These are phyloP conservation scores for Suillus cothurnatus DNA, from an alignment of 768 basidiomycete species.

Conservation along the genomic window DNA sequence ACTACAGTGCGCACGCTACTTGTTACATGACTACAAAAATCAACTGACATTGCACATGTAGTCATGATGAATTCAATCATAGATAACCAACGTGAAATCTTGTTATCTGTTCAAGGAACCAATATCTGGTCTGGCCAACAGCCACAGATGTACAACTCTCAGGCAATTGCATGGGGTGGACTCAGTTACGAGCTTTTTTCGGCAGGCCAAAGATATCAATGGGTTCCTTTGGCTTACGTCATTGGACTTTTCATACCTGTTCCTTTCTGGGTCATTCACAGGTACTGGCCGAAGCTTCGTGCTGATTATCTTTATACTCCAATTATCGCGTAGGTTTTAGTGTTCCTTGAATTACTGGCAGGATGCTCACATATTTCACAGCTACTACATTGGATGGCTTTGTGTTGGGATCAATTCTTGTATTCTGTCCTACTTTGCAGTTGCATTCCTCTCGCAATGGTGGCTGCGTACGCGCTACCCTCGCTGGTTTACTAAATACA, in stretches of 20 bases:
- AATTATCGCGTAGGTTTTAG: conserved; percentile 39
- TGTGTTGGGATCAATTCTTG: conserved; percentile 58
- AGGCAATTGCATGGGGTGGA: conserved; percentile 64
- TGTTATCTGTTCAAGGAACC: conserved; percentile 54
- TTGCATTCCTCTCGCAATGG: conserved; percentile 60
- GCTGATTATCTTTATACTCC: conserved; percentile 52
- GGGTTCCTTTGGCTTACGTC: conserved; percentile 50
- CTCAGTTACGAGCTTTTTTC: conserved; percentile 47
- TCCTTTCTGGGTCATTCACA: conserved; percentile 53
- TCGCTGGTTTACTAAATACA: conserved; percentile 68
- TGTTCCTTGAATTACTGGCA: neutral
- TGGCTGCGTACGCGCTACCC: conserved; percentile 61
- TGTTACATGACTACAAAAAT: conserved; percentile 12
- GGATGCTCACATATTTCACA: conserved; percentile 12
- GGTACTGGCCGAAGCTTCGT: conserved; percentile 45
- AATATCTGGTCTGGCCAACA: conserved; percentile 64
- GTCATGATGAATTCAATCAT: conserved; percentile 56
- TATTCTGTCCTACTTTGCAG: conserved; percentile 46
- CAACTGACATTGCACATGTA: conserved; percentile 31
- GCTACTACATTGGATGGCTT: conserved; percentile 45
- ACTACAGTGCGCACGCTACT: conserved; percentile 30
- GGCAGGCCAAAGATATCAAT: conserved; percentile 47
- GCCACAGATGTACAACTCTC: conserved; percentile 54
- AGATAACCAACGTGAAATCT: conserved; percentile 50
- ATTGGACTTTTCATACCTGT: conserved; percentile 53